Evolutionary conservation across 2,329 filamentous ascomycete genomes (phyloP), one percentile per base, ranked within the genome.

Genomic region (Clarireedia monteithiana): DNA sequence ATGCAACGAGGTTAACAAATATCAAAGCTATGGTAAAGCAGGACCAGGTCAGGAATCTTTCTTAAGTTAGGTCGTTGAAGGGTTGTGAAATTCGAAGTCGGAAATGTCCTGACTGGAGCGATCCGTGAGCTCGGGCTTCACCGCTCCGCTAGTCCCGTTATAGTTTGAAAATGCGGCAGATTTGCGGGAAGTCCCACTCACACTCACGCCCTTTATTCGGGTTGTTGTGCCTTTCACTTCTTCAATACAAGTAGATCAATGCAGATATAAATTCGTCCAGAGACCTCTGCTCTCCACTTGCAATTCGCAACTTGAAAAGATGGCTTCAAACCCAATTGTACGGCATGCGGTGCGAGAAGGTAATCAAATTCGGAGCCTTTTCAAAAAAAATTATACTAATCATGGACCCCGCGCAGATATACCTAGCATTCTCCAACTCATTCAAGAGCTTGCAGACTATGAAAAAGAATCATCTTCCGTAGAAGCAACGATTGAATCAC

Each of bases 381-480:
- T 7, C n/a, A 27, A 14, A 9, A 3, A 36, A 15, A 10, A 24
- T n/a, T 20, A 23, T 20, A 50, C 53, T 50, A 55, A 55, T 9
- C 4, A 20, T 3, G 1, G 14, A 17, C 38, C 23, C 4, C 49
- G 14, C 9, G 14, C 62, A 95, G 92, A 97, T 67, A 82, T 95
- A 56, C 81, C 85, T 24, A 76, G 77, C n/a, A 96, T 97, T 70
- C 82, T 96, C 26, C 73, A 77, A 62, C 78, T 96, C 67, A 91
- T 97, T 72, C 80, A 83, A 54, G 92, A 91, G 68, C 84, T 97
- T 7, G 92, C 92, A 63, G 82, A 85, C 64, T 96, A 96, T 75
- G 91, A 96, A 71, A 84, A 92, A 27, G 87, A 88, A 66, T 75
- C 85, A 2, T 75, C 85, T 64, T 74, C 78, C 62, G 90, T 95